Percentiles rank a stretch among this genome's conserved stretches.
Conservation (phyloP, 331 rosid genomes). For the Pyrus hybrid region DNA sequence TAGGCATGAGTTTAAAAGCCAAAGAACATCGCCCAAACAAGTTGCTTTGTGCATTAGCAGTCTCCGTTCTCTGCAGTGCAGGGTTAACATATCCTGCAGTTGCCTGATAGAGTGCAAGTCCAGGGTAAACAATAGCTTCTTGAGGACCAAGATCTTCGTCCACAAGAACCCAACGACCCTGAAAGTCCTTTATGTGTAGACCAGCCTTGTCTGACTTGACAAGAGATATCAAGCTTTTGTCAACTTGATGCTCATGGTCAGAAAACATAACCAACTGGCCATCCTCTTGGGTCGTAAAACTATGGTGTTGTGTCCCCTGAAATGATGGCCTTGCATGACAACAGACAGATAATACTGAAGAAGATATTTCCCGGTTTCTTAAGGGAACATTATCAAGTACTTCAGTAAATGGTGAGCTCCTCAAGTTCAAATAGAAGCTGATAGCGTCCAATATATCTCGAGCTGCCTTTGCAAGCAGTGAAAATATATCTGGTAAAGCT, state of each 20-base stretch:
- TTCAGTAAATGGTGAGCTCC: slow-evolving; percentile 81
- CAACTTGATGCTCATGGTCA: slow-evolving; percentile 74
- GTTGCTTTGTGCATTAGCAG: slow-evolving; percentile 53
- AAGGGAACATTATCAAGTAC: slow-evolving; percentile 77
- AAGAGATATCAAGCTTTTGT: slow-evolving; percentile 81
- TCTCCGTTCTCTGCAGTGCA: slow-evolving; percentile 70
- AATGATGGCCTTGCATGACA: slow-evolving; percentile 90
- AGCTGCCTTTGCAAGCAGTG: slow-evolving; percentile 77
- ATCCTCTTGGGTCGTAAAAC: slow-evolving; percentile 69
- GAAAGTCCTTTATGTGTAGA: slow-evolving; percentile 68
- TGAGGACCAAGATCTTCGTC: slow-evolving; percentile 94
- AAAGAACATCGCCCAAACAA: slow-evolving; percentile 76
- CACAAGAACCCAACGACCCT: slow-evolving; percentile 86
- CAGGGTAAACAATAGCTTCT: slow-evolving; percentile 88
- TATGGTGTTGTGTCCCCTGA: slow-evolving; percentile 75
- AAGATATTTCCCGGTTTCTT: slow-evolving; percentile 72
- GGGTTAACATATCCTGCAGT: slow-evolving; percentile 84
- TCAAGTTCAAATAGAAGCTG: slow-evolving; percentile 74
- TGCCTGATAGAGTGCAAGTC: slow-evolving; percentile 94
- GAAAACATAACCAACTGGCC: slow-evolving; percentile 71
- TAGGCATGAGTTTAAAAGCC: slow-evolving; percentile 82
- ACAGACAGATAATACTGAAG: slow-evolving; percentile 92
- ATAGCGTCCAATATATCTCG: slow-evolving; percentile 78
- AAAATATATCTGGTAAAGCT: slow-evolving; percentile 72
- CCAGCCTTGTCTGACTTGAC: slow-evolving; percentile 83